Evolutionary conservation across 2,329 filamentous ascomycete species (phyloP).

Genomic region (Exophiala dermatitidis): DNA sequence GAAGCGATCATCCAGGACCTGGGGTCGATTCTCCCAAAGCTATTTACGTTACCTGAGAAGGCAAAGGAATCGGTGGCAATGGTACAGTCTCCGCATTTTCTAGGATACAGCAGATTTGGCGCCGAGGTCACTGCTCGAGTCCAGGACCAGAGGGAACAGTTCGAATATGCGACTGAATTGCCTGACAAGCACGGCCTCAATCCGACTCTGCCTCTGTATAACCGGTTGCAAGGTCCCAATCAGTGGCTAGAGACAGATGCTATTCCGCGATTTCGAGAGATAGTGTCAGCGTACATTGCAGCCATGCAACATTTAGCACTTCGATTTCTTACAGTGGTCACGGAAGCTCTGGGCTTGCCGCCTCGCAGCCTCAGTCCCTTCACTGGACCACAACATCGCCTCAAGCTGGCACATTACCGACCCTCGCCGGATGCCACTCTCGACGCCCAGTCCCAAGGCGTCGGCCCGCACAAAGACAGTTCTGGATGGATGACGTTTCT

Average conservation of each 20-base stretch:
- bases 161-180: slow-evolving; percentile 51
- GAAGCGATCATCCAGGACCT: slow-evolving; percentile 18
- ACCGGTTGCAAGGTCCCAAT: slow-evolving; percentile 44
- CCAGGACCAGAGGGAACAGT: slow-evolving; percentile 50
- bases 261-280: slow-evolving; percentile 30
- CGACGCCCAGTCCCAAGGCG: slow-evolving; percentile 45
- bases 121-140: slow-evolving; percentile 50
- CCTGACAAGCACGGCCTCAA: slow-evolving; percentile 2
- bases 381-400: slow-evolving; percentile 51
- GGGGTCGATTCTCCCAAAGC: slow-evolving; percentile 16
- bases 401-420: slow-evolving; percentile 36
- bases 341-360: slow-evolving; percentile 48
- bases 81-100: slow-evolving; percentile 52
- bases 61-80: slow-evolving; percentile 26
- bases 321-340: slow-evolving; percentile 51
- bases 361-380: slow-evolving; percentile 47
- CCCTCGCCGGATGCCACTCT: slow-evolving; percentile 29
- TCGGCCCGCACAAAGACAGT: slow-evolving; percentile 45
- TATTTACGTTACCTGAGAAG: slow-evolving; percentile 23
- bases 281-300: slow-evolving; percentile 45
- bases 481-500: slow-evolving; percentile 53
- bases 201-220: slow-evolving; percentile 35
- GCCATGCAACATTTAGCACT: slow-evolving; percentile 47
- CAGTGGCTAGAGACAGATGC: slow-evolving; percentile 36
- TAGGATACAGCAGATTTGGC: slow-evolving; percentile 52